phyloP scores from a whole-genome alignment of 2,329 filamentous ascomycete species.

The Trichoderma harzianum region DNA sequence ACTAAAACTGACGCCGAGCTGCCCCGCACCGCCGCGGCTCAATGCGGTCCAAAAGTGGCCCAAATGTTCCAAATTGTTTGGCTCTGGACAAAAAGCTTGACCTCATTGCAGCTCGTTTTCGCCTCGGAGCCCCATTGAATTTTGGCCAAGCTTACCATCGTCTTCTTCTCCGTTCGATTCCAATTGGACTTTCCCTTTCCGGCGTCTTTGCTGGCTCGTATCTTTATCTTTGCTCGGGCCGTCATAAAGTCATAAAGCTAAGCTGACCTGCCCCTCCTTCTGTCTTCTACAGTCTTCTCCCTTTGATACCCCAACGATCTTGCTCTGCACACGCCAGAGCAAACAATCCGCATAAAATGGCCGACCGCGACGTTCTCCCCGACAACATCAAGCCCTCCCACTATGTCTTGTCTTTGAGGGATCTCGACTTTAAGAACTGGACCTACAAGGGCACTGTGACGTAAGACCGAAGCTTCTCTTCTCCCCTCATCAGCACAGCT shows the following conservation, averaged over 20 bases:
- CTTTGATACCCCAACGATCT: constrained; percentile 29
- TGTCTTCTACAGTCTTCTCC: constrained; percentile 22
- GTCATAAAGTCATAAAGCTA: neutral
- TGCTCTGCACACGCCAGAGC: constrained; percentile 38
- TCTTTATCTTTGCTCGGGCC: neutral
- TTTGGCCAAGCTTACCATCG: neutral
- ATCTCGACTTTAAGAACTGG: constrained; percentile 72
- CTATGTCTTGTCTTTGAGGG: constrained; percentile 78
- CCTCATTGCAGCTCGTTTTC: neutral
- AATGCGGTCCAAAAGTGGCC: neutral
- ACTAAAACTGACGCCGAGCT: neutral
- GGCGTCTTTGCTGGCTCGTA: neutral
- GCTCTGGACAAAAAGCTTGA: neutral
- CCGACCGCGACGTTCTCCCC: constrained; percentile 61
- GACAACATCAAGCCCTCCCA: constrained; percentile 73
- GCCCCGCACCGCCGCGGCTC: constrained; percentile 6
- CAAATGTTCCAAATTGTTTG: no score
- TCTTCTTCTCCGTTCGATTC: neutral
- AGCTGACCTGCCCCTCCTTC: neutral
- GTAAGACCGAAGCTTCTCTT: constrained; percentile 31
- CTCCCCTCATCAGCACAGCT: no score
- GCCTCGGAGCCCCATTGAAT: neutral
- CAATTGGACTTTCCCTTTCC: neutral
- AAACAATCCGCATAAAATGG: constrained; percentile 41
- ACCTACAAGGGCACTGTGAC: constrained; percentile 78